phyloP scores from a whole-genome alignment of 257 asterid species.

The Solanum okadae region DNA sequence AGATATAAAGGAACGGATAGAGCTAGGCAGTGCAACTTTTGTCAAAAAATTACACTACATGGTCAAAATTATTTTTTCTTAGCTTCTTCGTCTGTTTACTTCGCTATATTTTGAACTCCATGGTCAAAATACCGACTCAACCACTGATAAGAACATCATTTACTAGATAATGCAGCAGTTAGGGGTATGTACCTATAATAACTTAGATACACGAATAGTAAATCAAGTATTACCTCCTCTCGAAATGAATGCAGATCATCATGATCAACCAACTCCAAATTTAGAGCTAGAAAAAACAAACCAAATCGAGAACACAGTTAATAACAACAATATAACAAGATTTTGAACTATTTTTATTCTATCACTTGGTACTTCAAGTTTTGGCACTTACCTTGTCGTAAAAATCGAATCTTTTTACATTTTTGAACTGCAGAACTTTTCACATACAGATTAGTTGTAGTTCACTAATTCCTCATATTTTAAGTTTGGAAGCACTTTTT shows the following conservation, averaged over 20 bases:
- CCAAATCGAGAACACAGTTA: too few relatives aligned
- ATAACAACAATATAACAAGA: background rate
- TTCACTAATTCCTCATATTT: too few relatives aligned
- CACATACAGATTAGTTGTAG: background rate
- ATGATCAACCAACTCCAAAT: constrained; percentile 16
- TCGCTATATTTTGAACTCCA: background rate
- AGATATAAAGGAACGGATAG: background rate
- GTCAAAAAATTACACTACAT: background rate
- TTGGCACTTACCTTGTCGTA: constrained; percentile 26
- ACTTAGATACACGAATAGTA: background rate
- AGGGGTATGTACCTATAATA: background rate
- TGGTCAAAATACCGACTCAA: background rate
- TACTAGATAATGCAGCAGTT: background rate
- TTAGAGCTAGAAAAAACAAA: constrained; percentile 12
- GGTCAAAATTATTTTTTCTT: background rate
- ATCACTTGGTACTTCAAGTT: background rate
- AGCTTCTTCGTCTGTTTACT: background rate
- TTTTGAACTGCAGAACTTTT: constrained; percentile 3
- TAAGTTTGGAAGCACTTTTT: too few relatives aligned
- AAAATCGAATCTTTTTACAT: constrained; percentile 4
- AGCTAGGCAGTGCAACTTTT: background rate
- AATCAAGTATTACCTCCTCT: constrained; percentile 17
- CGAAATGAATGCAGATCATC: constrained; percentile 16
- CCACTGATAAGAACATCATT: background rate
- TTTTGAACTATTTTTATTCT: background rate